Percentiles rank a stretch among this genome's conserved stretches.
These are phyloP conservation scores for Juncus inflexus DNA, from an alignment of 176 grass and related monocot species.

Conservation along the genomic window DNA sequence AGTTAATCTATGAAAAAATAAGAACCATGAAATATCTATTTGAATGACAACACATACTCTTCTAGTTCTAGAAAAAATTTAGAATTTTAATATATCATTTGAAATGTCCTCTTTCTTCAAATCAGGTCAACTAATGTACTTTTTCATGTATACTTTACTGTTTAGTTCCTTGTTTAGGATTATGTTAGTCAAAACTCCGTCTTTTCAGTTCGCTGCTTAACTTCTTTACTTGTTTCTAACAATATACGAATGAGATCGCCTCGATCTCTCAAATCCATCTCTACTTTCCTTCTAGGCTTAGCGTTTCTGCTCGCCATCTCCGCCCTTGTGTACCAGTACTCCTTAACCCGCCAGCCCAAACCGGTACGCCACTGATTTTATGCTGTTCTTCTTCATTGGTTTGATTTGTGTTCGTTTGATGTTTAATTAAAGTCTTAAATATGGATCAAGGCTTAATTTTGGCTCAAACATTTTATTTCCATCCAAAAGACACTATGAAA, in stretches of 20 bases:
- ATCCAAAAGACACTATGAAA: neutral
- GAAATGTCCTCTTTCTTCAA: no score
- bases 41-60: no score
- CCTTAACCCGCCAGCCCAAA: constrained; percentile 36
- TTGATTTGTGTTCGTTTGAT: neutral
- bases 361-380: constrained; percentile 35
- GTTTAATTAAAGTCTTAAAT: neutral
- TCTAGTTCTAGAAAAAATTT: no score
- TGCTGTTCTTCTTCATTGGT: neutral
- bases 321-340: constrained; percentile 47
- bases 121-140: no score
- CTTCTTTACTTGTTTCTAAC: neutral
- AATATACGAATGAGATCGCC: constrained; percentile 12
- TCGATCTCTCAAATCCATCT: constrained; percentile 13
- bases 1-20: no score
- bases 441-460: neutral
- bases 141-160: no score
- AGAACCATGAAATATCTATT: no score
- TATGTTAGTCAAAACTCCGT: no score
- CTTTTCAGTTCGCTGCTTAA: neutral
- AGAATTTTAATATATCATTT: no score
- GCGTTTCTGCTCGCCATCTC: constrained; percentile 32
- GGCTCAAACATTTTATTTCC: neutral
- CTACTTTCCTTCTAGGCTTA: constrained; percentile 36
- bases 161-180: no score